Percentiles rank a stretch among this genome's conserved stretches.
Evolutionary conservation across 768 basidiomycete genomes (phyloP).

Genomic region (Kwoniella botswanensis): DNA sequence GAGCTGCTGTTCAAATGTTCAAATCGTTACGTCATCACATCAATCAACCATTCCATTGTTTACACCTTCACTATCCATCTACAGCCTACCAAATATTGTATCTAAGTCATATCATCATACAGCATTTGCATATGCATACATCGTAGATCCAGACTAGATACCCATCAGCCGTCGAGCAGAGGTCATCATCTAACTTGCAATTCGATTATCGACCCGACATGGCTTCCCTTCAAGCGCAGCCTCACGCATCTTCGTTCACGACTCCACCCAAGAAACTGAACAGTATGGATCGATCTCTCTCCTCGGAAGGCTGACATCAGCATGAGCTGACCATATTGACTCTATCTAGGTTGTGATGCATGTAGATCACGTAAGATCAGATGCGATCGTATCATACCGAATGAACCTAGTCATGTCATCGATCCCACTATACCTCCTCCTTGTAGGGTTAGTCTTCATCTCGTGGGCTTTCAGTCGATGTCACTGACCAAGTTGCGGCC

Average conservation of each 20-base stretch:
- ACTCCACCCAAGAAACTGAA: conserved; percentile 10
- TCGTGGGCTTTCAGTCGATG: conserved; percentile 34
- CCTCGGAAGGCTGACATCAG: neutral
- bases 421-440: conserved; percentile 38
- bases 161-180: no score
- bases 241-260: conserved; percentile 7
- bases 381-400: neutral
- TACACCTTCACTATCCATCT: neutral
- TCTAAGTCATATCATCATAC: no score
- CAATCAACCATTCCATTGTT: neutral
- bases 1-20: neutral
- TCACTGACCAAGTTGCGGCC: conserved; percentile 4
- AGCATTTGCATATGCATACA: no score
- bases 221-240: neutral
- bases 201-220: neutral
- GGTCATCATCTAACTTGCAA: no score
- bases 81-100: no score
- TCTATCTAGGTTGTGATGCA: conserved; percentile 38
- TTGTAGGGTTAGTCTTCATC: conserved; percentile 35
- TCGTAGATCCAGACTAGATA: no score
- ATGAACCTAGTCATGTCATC: neutral
- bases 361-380: conserved; percentile 43
- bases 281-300: neutral
- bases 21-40: neutral
- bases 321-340: neutral